These are phyloP conservation scores for Coemansia sp. DNA, from an alignment of 192 early-diverging fungal species.

Conservation along the genomic window DNA sequence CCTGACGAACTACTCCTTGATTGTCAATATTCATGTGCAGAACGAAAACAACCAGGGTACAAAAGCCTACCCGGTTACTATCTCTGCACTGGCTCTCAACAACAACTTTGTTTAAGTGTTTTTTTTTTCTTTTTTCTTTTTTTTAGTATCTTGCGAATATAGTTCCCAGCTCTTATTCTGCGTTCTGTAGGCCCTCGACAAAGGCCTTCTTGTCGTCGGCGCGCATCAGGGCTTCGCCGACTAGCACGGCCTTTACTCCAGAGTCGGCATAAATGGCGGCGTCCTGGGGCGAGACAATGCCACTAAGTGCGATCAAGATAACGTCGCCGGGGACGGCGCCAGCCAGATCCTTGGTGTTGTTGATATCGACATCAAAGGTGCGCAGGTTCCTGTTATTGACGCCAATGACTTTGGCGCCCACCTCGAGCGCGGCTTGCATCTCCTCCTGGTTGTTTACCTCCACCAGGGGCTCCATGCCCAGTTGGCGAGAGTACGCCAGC, in stretches of 20 bases:
- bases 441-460: slow-evolving; percentile 92
- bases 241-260: slow-evolving; percentile 79
- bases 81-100: slow-evolving; percentile 27
- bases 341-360: slow-evolving; percentile 75
- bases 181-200: slow-evolving; percentile 61
- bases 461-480: slow-evolving; percentile 98
- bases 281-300: slow-evolving; percentile 80
- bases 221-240: slow-evolving; percentile 96
- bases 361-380: slow-evolving; percentile 93
- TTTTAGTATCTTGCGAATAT: slow-evolving; percentile 1
- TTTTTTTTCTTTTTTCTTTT: neutral
- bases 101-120: slow-evolving; percentile 18
- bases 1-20: slow-evolving; percentile 28
- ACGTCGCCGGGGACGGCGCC: slow-evolving; percentile 64
- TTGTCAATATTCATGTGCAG: slow-evolving; percentile 59
- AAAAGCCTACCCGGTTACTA: slow-evolving; percentile 52
- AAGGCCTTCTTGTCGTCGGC: slow-evolving; percentile 71
- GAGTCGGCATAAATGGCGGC: slow-evolving; percentile 75
- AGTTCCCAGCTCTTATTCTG: neutral
- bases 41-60: slow-evolving; percentile 53
- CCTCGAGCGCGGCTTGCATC: slow-evolving; percentile 79
- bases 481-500: slow-evolving; percentile 67
- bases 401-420: slow-evolving; percentile 87
- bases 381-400: slow-evolving; percentile 98
- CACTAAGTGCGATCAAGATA: slow-evolving; percentile 85